Evolutionary conservation across 1,284 basidiomycete genomes (phyloP).

Genomic region (Vanrija pseudolonga): DNA sequence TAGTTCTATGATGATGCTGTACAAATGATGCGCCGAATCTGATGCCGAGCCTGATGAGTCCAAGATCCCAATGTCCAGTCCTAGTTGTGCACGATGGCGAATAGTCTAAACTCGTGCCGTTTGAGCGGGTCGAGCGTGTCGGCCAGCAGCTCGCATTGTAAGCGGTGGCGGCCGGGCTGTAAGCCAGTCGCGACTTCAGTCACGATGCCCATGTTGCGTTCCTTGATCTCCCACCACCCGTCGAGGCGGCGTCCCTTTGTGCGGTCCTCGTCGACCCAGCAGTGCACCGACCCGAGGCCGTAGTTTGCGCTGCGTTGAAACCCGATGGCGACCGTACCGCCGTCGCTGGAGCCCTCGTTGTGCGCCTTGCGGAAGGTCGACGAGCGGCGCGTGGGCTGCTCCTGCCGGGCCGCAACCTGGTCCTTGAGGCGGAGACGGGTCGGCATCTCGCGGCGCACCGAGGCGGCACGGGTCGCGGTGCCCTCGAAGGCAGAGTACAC

Average conservation of each 20-base stretch:
- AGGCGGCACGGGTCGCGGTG: background rate
- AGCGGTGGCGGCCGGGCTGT: slow-evolving; percentile 28
- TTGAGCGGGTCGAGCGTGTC: slow-evolving; percentile 28
- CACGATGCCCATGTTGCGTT: slow-evolving; percentile 40
- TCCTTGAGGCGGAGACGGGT: slow-evolving; percentile 36
- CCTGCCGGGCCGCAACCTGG: slow-evolving; percentile 25
- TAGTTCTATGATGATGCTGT: background rate
- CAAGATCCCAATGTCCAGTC: background rate
- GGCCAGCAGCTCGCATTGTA: slow-evolving; percentile 33
- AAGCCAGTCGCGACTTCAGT: slow-evolving; percentile 29
- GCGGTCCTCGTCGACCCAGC: slow-evolving; percentile 35
- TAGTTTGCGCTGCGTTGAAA: slow-evolving; percentile 32
- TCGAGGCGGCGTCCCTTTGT: slow-evolving; percentile 20
- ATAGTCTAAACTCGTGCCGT: slow-evolving; percentile 16
- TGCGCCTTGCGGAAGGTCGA: background rate
- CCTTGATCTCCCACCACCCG: slow-evolving; percentile 36
- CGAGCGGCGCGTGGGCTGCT: slow-evolving; percentile 2
- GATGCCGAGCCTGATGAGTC: too few relatives aligned
- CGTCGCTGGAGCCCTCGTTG: background rate
- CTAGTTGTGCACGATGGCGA: slow-evolving; percentile 15
- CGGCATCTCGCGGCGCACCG: slow-evolving; percentile 23
- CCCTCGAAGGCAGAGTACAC: slow-evolving; percentile 7
- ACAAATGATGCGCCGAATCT: background rate
- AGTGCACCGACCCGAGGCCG: slow-evolving; percentile 31
- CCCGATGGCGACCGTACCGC: slow-evolving; percentile 35